A percentile compares a stretch with the other conserved stretches of the same genome.
phyloP scores from a whole-genome alignment of 2,329 filamentous ascomycete genomes.

The Penicillium sp. region DNA sequence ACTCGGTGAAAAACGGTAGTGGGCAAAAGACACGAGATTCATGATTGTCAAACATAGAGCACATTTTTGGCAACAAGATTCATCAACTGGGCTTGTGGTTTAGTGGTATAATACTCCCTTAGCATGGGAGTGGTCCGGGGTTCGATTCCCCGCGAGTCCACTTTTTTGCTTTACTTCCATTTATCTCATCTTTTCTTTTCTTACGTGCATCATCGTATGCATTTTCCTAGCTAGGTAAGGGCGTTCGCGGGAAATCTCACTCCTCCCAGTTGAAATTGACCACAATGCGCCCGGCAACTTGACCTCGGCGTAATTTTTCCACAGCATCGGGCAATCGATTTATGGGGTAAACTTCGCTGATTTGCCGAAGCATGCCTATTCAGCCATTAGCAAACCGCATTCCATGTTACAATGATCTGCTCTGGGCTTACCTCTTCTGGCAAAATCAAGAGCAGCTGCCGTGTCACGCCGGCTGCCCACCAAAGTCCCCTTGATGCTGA shows the following conservation, averaged over 20 bases:
- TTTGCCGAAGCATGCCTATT: conserved; percentile 46
- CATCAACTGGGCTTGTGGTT: conserved; percentile 37
- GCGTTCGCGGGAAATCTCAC: not conserved
- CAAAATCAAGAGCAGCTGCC: conserved; percentile 43
- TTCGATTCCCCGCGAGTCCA: conserved; percentile 51
- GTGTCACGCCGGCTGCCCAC: conserved; percentile 35
- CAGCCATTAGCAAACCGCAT: not conserved
- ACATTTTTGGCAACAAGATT: too few relatives aligned
- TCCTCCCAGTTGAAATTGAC: conserved; percentile 50
- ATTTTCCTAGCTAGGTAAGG: not conserved
- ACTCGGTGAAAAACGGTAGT: not conserved
- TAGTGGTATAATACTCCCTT: conserved; percentile 50
- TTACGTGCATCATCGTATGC: not conserved
- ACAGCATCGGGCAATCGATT: conserved; percentile 52
- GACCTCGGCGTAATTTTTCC: conserved; percentile 48
- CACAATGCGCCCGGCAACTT: conserved; percentile 54
- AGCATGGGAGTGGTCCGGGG: conserved; percentile 49
- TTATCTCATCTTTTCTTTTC: not conserved
- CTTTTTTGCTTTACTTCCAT: conserved; percentile 5
- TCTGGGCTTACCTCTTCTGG: conserved; percentile 39
- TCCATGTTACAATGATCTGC: not conserved
- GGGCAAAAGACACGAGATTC: too few relatives aligned
- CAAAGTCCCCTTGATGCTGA: conserved; percentile 28
- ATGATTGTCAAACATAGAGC: not conserved
- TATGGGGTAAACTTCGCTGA: conserved; percentile 50